Percentiles rank a stretch among this genome's conserved stretches.
Conservation (phyloP, 2,329 filamentous ascomycete species). For the Onygena corvina region DNA sequence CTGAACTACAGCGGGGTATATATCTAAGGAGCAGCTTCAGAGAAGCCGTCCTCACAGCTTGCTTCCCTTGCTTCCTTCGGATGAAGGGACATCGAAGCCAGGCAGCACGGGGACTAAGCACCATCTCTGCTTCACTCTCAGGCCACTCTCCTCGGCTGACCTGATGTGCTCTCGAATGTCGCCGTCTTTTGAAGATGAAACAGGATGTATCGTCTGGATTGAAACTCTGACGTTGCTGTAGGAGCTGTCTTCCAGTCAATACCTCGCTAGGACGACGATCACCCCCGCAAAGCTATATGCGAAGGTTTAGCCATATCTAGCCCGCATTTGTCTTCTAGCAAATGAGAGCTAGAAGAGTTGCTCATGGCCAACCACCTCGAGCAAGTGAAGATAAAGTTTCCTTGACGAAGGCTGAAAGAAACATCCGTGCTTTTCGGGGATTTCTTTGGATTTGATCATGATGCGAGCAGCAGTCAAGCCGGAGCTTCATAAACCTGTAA, state of each 20-base stretch:
- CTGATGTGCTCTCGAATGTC: background rate
- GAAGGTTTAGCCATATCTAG: background rate
- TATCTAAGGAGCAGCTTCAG: background rate
- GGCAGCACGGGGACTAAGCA: background rate
- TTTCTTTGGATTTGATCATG: background rate
- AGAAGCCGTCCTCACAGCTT: background rate
- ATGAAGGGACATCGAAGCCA: background rate
- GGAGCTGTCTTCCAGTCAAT: background rate
- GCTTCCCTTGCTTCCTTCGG: background rate
- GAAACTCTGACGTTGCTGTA: background rate
- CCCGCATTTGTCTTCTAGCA: background rate
- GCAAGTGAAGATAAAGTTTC: background rate
- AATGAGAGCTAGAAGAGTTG: background rate
- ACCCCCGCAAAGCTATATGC: background rate
- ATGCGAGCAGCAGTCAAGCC: background rate
- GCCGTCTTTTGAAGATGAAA: conserved; percentile 3
- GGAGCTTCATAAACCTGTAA: no score
- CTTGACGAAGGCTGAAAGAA: no score
- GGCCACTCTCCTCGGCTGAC: background rate
- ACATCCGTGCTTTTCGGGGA: background rate
- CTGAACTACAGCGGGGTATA: background rate
- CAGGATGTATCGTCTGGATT: background rate
- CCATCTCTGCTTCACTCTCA: background rate
- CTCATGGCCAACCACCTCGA: background rate
- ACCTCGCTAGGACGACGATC: background rate